Evolutionary conservation across 352 stramenopile species (phyloP).

Genomic region (Pythium angustatum): DNA sequence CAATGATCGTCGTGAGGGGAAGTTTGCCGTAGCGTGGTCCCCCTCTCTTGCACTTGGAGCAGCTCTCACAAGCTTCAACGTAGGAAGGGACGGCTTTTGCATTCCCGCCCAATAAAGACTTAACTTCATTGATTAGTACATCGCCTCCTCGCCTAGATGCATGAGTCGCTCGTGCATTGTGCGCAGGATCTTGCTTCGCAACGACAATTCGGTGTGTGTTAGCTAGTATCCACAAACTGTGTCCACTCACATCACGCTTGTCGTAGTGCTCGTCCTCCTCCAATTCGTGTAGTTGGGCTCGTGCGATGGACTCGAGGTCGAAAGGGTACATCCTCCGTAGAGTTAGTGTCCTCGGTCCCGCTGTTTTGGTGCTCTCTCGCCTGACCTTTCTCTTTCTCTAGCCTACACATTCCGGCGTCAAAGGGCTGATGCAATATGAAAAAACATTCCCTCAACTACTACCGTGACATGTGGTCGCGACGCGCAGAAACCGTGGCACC

Average conservation of each 20-base stretch:
- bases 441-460: too few relatives aligned
- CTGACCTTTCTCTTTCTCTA: too few relatives aligned
- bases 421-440: too few relatives aligned
- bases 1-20: not conserved
- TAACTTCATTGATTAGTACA: not conserved
- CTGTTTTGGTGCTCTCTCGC: too few relatives aligned
- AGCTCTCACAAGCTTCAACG: not conserved
- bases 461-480: too few relatives aligned
- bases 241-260: conserved; percentile 1
- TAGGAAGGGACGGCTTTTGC: not conserved
- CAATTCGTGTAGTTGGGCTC: too few relatives aligned
- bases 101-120: not conserved
- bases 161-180: not conserved
- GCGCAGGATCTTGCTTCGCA: not conserved
- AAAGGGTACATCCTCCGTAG: too few relatives aligned
- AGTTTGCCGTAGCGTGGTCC: not conserved
- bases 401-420: too few relatives aligned
- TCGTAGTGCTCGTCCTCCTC: too few relatives aligned
- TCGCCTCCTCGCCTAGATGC: not conserved
- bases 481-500: too few relatives aligned
- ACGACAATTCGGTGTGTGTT: not conserved
- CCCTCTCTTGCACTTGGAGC: not conserved
- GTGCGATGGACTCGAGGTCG: too few relatives aligned
- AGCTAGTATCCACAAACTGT: not conserved
- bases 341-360: too few relatives aligned